Evolutionary conservation across 495 filamentous ascomycete species (phyloP), one percentile per base, ranked within the genome.

Genomic region (Astrocystis sublimbata): DNA sequence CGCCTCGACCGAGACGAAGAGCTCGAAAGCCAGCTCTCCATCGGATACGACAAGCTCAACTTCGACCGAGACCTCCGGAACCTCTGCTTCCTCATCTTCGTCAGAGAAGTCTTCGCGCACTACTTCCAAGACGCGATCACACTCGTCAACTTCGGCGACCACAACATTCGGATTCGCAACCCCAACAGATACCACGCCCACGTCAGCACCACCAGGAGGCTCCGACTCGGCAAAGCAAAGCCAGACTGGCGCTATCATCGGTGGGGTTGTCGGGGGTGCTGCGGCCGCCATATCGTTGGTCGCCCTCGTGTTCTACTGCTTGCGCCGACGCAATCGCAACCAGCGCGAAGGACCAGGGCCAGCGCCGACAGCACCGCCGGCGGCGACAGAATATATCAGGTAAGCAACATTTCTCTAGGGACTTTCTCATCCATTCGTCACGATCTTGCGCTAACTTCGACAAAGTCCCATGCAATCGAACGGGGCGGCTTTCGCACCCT

Each of bases 171-270:
- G 52, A 1, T 62, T 67, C 17, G 40, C 60, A 0, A 54, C 31
- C 15, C 40, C 58, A 21, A 28, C 68, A 9, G n/a, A 43, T 46
- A 56, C 58, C 26, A 56, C n/a, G n/a, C 55, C 36, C 42, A 38
- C 21, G 17, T 52, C 63, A 5, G 42, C 59, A 9, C 53, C 62
- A 0, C 51, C 49, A 43, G 52, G 46, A 35, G 59, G 45, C 24
- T 42, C 63, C 10, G 38, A 62, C 2, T 65, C 62, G 17, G 35
- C 65, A n/a, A 35, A 60, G 17, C 58, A 52, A 35, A 70, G 60
- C 51, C 69, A 73, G 12, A 75, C 70, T 6, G 79, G 76, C 6
- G 76, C 75, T 42, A 78, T 82, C 12, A 73, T 80, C 8, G 79
- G 79, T 51, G 79, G 78, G 40, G 73, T 74, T 35, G 69, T 79